Conservation (phyloP, 306 rosid species). For the Ormosia semicastrata region DNA sequence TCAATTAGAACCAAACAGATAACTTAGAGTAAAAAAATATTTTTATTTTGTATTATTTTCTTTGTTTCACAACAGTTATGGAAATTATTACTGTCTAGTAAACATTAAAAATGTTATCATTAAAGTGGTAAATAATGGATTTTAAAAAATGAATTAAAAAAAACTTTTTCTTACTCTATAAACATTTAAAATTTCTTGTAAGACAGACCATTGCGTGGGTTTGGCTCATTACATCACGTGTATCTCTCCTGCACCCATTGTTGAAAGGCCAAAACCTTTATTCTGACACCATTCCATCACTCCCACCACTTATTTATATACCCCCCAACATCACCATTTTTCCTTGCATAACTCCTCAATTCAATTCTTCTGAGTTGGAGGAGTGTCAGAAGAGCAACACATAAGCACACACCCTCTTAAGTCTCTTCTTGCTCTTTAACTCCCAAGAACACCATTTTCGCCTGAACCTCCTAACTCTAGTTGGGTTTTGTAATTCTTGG, state of each 20-base stretch:
- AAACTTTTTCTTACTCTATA: no score
- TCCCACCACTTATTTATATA: slow-evolving; percentile 6
- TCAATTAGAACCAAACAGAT: no score
- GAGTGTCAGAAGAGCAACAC: neutral
- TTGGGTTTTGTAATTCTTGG: neutral
- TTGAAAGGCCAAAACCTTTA: neutral
- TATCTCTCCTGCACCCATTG: neutral
- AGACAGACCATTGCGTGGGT: no score
- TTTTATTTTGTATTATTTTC: no score
- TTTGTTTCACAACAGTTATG: no score
- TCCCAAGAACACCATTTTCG: slow-evolving; percentile 12
- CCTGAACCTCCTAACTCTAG: slow-evolving; percentile 27
- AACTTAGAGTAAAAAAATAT: no score
- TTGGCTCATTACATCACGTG: neutral
- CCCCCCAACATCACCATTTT: neutral
- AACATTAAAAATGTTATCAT: no score
- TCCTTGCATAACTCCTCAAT: neutral
- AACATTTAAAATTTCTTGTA: no score
- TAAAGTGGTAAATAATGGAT: no score
- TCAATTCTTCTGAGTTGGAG: neutral
- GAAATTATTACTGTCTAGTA: no score
- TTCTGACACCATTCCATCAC: neutral
- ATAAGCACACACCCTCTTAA: neutral
- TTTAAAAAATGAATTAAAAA: no score
- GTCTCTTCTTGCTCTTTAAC: slow-evolving; percentile 5